Evolutionary conservation across 2,329 filamentous ascomycete species (phyloP).

Genomic region (Zasmidium citrigriseum): DNA sequence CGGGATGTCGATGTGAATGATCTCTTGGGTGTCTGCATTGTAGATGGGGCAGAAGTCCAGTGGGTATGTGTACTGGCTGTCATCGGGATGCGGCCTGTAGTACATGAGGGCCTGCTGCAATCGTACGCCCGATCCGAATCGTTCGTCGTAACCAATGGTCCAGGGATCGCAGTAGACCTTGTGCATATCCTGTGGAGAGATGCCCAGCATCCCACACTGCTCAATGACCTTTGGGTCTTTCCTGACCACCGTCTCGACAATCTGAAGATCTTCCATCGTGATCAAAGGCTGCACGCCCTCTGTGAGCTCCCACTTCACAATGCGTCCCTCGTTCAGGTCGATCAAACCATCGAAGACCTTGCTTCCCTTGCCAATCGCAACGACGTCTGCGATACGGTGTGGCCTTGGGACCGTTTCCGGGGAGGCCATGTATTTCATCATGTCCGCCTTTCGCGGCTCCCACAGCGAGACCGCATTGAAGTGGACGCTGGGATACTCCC

Average conservation of each 20-base stretch:
- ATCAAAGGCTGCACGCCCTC: constrained; percentile 84
- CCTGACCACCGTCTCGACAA: constrained; percentile 74
- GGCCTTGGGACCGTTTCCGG: constrained; percentile 64
- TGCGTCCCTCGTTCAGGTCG: constrained; percentile 65
- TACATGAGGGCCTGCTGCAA: constrained; percentile 96
- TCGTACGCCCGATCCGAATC: constrained; percentile 75
- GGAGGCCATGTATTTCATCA: constrained; percentile 75
- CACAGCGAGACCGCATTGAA: constrained; percentile 86
- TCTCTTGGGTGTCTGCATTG: constrained; percentile 74
- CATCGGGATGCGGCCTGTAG: constrained; percentile 81
- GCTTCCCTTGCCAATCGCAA: constrained; percentile 76
- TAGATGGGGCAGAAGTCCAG: constrained; percentile 94
- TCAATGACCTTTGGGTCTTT: constrained; percentile 85
- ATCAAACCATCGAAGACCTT: constrained; percentile 83
- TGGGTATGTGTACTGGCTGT: constrained; percentile 87
- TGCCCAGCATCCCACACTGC: constrained; percentile 81
- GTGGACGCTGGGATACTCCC: constrained; percentile 69
- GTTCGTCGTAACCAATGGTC: constrained; percentile 93
- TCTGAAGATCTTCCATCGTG: constrained; percentile 84
- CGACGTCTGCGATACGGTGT: constrained; percentile 74
- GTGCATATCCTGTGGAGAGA: constrained; percentile 81
- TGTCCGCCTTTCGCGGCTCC: constrained; percentile 82
- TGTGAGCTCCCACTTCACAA: constrained; percentile 73
- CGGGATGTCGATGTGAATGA: constrained; percentile 83
- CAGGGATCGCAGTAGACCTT: constrained; percentile 96